Evolutionary conservation across 176 grass and related monocot genomes (phyloP).

Genomic region (Raddia guianensis): DNA sequence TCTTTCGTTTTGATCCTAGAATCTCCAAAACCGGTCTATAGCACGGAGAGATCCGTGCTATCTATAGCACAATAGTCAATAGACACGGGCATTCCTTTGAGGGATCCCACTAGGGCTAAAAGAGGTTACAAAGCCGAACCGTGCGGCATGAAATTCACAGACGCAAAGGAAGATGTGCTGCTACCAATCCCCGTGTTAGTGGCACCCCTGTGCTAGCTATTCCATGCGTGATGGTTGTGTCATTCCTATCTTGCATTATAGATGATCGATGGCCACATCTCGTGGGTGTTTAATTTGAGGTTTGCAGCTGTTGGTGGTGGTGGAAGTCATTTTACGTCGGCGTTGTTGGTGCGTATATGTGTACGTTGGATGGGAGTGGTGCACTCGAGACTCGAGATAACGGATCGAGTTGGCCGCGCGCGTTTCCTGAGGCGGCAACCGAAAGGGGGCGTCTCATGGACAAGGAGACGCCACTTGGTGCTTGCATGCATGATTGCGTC

Average conservation of each 20-base stretch:
- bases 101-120: constrained; percentile 22
- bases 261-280: not conserved
- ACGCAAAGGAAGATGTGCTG: not conserved
- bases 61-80: too few species aligned
- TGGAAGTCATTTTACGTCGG: constrained; percentile 30
- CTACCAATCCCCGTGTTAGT: not conserved
- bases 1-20: too few species aligned
- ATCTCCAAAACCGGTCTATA: too few species aligned
- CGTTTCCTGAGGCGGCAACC: not conserved
- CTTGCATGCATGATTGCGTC: not conserved
- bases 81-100: not conserved
- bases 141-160: not conserved
- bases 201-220: too few species aligned
- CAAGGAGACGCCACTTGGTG: constrained; percentile 33
- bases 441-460: constrained; percentile 31
- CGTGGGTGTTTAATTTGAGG: not conserved
- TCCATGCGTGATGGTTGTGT: not conserved
- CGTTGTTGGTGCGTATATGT: not conserved
- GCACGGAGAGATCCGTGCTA: too few species aligned
- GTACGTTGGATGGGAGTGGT: not conserved
- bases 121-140: constrained; percentile 17
- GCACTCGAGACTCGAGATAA: not conserved
- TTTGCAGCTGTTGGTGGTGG: not conserved
- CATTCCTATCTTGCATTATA: too few species aligned
- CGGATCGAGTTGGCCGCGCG: not conserved